phyloP scores from a whole-genome alignment of 495 filamentous ascomycete species.

The Podospora appendiculata region DNA sequence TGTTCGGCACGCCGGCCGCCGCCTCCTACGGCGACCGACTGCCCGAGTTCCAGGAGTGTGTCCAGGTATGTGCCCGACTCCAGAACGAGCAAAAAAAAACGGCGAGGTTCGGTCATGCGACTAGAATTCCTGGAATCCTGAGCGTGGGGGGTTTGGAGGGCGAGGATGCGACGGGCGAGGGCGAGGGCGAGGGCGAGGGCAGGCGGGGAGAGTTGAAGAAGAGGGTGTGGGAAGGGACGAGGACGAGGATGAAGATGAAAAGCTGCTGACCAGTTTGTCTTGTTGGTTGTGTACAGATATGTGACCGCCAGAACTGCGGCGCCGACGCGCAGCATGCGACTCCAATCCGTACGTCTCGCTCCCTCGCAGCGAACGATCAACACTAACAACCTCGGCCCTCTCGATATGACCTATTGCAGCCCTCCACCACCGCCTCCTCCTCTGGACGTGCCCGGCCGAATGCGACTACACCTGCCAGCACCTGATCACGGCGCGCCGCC shows the following conservation, averaged over 20 bases:
- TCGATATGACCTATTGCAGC: slow-evolving; percentile 32
- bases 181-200: too few relatives aligned
- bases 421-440: slow-evolving; percentile 59
- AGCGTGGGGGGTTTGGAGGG: too few relatives aligned
- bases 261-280: background rate
- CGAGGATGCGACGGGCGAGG: too few relatives aligned
- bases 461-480: slow-evolving; percentile 99
- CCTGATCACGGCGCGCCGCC: slow-evolving; percentile 70
- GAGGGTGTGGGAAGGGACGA: too few relatives aligned
- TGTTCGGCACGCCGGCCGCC: slow-evolving; percentile 40
- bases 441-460: slow-evolving; percentile 80
- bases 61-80: slow-evolving; percentile 50
- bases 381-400: background rate
- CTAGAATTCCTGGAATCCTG: too few relatives aligned
- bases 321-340: slow-evolving; percentile 29
- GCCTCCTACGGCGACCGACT: slow-evolving; percentile 82
- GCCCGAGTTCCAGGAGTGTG: slow-evolving; percentile 83
- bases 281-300: slow-evolving; percentile 52
- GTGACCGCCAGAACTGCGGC: slow-evolving; percentile 71
- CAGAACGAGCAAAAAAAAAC: background rate
- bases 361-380: background rate
- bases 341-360: slow-evolving; percentile 47
- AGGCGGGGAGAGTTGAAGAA: too few relatives aligned
- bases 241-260: too few relatives aligned
- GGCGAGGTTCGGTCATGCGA: background rate